Evolutionary conservation across 441 rosid genomes (phyloP).

Genomic region (Capsella rubella): DNA sequence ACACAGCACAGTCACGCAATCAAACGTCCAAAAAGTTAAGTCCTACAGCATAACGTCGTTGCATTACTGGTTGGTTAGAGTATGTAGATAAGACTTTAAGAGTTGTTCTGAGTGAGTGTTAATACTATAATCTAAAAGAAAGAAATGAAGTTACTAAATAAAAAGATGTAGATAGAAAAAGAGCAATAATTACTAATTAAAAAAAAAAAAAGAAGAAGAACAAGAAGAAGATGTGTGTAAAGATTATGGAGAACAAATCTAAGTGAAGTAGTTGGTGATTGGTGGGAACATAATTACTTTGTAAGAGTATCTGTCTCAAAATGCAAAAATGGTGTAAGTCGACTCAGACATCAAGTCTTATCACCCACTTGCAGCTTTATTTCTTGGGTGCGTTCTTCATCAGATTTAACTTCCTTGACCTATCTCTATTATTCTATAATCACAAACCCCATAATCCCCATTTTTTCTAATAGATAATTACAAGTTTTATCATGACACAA

Average conservation of each 20-base stretch:
- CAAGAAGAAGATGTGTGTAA: constrained; percentile 6
- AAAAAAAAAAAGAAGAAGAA: constrained; percentile 11
- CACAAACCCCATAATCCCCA: constrained; percentile 24
- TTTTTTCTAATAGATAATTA: background rate
- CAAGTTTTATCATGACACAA: constrained; percentile 9
- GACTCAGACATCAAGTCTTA: constrained; percentile 44
- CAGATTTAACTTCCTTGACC: constrained; percentile 41
- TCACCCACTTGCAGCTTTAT: constrained; percentile 45
- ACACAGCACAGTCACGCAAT: background rate
- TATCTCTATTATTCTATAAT: constrained; percentile 8
- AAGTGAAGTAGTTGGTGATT: constrained; percentile 35
- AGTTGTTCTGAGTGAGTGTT: background rate
- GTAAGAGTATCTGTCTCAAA: constrained; percentile 8
- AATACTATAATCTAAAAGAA: background rate
- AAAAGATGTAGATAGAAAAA: constrained; percentile 5
- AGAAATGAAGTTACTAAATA: constrained; percentile 6
- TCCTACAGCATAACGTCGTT: background rate
- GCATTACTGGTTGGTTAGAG: background rate
- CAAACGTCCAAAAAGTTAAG: background rate
- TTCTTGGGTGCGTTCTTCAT: constrained; percentile 46
- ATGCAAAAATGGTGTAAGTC: constrained; percentile 40
- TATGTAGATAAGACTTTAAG: background rate
- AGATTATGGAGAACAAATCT: constrained; percentile 39
- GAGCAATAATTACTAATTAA: constrained; percentile 6
- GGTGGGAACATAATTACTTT: constrained; percentile 38